Percentiles rank a stretch among this genome's conserved stretches.
Conservation (phyloP, 2,329 filamentous ascomycete genomes). For the Claviceps sp. region DNA sequence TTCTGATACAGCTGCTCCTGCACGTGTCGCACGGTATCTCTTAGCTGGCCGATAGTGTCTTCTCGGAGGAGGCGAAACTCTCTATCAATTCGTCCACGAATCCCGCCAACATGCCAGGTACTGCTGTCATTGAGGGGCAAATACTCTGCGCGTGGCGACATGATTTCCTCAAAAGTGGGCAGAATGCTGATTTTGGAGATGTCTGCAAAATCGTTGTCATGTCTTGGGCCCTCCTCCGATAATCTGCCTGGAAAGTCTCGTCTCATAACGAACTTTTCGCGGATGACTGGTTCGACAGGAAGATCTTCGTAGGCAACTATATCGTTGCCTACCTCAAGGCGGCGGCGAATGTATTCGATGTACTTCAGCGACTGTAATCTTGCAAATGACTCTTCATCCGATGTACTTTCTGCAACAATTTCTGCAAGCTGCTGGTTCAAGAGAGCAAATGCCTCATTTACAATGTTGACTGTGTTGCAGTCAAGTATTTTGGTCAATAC, state of each 20-base stretch:
- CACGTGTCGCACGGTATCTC: slow-evolving; percentile 31
- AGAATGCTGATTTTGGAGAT: slow-evolving; percentile 34
- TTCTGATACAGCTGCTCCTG: slow-evolving; percentile 19
- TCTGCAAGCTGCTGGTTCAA: slow-evolving; percentile 11
- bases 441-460: slow-evolving; percentile 11
- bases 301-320: slow-evolving; percentile 7
- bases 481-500: slow-evolving; percentile 22
- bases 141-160: slow-evolving; percentile 27
- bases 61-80: slow-evolving; percentile 43
- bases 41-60: slow-evolving; percentile 39
- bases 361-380: slow-evolving; percentile 18
- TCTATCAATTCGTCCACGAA: slow-evolving; percentile 35
- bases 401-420: slow-evolving; percentile 8
- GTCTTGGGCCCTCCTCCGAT: slow-evolving; percentile 21
- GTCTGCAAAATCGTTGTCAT: slow-evolving; percentile 36
- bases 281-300: slow-evolving; percentile 5
- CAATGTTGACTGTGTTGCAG: slow-evolving; percentile 21
- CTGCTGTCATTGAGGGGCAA: slow-evolving; percentile 25
- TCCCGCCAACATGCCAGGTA: slow-evolving; percentile 23
- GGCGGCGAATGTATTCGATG: slow-evolving; percentile 18
- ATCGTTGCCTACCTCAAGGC: slow-evolving; percentile 17
- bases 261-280: slow-evolving; percentile 17
- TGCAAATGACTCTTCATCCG: slow-evolving; percentile 12
- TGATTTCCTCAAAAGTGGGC: slow-evolving; percentile 35
- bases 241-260: slow-evolving; percentile 21